A percentile compares a stretch with the other conserved stretches of the same genome.
phyloP scores from a whole-genome alignment of 441 rosid species.

The Sinapis alba region DNA sequence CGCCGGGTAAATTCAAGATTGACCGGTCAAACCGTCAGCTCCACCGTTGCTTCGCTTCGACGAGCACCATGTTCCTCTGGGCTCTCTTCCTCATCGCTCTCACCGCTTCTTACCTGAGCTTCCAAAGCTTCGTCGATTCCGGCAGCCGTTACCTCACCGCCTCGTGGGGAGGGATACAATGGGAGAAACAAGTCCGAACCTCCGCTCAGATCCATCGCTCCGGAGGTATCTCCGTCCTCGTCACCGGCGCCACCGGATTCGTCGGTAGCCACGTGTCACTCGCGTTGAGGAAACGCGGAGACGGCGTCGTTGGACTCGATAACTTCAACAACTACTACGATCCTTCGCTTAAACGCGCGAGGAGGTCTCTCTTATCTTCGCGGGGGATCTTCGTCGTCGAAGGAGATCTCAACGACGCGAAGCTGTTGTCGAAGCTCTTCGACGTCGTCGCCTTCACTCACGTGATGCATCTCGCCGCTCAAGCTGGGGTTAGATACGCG shows the following conservation, averaged over 20 bases:
- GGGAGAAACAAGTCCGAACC: conserved; percentile 82
- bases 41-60: conserved; percentile 82
- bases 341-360: conserved; percentile 71
- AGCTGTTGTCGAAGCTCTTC: conserved; percentile 68
- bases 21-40: conserved; percentile 71
- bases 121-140: conserved; percentile 80
- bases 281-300: conserved; percentile 78
- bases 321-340: conserved; percentile 89
- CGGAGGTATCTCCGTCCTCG: conserved; percentile 77
- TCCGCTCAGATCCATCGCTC: conserved; percentile 84
- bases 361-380: conserved; percentile 48
- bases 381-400: conserved; percentile 68
- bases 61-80: conserved; percentile 91
- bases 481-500: conserved; percentile 96
- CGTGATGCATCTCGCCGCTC: conserved; percentile 96
- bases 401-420: conserved; percentile 81
- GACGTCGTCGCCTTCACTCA: conserved; percentile 86
- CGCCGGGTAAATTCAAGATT: conserved; percentile 94
- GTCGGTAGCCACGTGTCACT: conserved; percentile 86
- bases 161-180: conserved; percentile 86
- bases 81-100: conserved; percentile 87
- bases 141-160: conserved; percentile 72
- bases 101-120: conserved; percentile 86
- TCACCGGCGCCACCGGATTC: conserved; percentile 93
- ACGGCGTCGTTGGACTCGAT: conserved; percentile 92